phyloP scores from a whole-genome alignment of 495 filamentous ascomycete species.

The Penicillium pulvis region DNA sequence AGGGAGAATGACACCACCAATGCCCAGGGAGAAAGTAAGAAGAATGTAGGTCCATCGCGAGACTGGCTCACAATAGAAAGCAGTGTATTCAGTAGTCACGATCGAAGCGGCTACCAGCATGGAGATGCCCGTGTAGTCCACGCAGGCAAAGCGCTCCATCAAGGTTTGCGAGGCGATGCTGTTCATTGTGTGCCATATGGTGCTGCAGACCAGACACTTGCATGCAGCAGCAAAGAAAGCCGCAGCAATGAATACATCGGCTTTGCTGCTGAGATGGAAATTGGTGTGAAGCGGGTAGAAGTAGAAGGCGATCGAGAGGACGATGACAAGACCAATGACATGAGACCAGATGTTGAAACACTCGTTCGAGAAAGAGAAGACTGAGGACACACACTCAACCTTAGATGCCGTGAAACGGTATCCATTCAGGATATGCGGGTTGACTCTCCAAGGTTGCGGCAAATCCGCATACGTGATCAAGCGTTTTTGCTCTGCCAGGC shows the following conservation, averaged over 20 bases:
- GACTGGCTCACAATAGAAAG: constrained; percentile 94
- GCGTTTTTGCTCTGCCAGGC: constrained; percentile 76
- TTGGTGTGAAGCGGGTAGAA: constrained; percentile 88
- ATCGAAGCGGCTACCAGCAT: constrained; percentile 95
- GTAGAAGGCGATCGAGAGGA: constrained; percentile 91
- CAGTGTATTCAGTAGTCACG: constrained; percentile 97
- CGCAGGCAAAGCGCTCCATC: constrained; percentile 95
- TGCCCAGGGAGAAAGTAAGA: constrained; percentile 76
- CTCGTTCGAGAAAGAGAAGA: constrained; percentile 87
- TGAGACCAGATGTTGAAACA: constrained; percentile 98
- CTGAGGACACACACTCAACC: constrained; percentile 79
- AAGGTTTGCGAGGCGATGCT: constrained; percentile 85
- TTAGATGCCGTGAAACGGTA: constrained; percentile 94
- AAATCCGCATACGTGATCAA: constrained; percentile 88
- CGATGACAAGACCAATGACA: constrained; percentile 79
- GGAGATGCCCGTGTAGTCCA: constrained; percentile 98
- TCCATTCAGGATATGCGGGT: constrained; percentile 86
- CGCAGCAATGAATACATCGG: constrained; percentile 85
- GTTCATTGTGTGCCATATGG: constrained; percentile 98
- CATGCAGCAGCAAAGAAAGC: constrained; percentile 96
- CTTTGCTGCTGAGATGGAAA: constrained; percentile 81
- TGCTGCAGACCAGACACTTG: constrained; percentile 94
- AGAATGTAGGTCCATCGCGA: constrained; percentile 87
- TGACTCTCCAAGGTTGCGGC: constrained; percentile 89
- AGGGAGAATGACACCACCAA: constrained; percentile 87